These are phyloP conservation scores for Candida ficus DNA, from an alignment of 805 yeast species.

Conservation along the genomic window DNA sequence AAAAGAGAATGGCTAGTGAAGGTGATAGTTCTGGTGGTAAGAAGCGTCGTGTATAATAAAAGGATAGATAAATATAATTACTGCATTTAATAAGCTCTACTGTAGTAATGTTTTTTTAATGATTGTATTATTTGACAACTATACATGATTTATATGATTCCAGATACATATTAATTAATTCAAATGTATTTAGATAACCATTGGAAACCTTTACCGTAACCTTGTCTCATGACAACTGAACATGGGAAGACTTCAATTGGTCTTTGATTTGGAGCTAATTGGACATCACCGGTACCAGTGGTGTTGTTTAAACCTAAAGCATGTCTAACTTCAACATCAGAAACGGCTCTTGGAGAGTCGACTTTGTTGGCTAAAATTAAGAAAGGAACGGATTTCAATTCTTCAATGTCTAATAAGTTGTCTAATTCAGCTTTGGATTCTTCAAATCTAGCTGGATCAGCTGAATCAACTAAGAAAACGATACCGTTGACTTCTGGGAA, in stretches of 20 bases:
- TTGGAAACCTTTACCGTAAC: slow-evolving; percentile 97
- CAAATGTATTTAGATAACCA: slow-evolving; percentile 96
- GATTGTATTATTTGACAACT: neutral
- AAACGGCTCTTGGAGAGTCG: slow-evolving; percentile 89
- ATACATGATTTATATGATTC: neutral
- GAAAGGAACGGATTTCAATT: slow-evolving; percentile 84
- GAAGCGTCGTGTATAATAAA: slow-evolving; percentile 21
- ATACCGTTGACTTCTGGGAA: slow-evolving; percentile 99
- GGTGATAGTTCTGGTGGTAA: slow-evolving; percentile 27
- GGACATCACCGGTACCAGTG: slow-evolving; percentile 82
- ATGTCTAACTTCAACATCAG: slow-evolving; percentile 89
- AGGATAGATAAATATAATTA: neutral
- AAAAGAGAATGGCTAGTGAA: slow-evolving; percentile 44
- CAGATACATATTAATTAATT: slow-evolving; percentile 2
- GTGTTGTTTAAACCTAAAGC: slow-evolving; percentile 84
- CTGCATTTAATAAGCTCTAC: too few species aligned
- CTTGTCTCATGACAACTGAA: slow-evolving; percentile 97
- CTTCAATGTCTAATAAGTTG: slow-evolving; percentile 88
- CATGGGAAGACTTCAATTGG: slow-evolving; percentile 97
- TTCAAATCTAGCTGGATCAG: slow-evolving; percentile 91
- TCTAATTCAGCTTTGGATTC: slow-evolving; percentile 95
- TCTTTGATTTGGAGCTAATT: slow-evolving; percentile 59
- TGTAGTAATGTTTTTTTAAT: too few species aligned
- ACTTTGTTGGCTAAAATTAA: slow-evolving; percentile 94
- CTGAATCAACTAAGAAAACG: slow-evolving; percentile 94